Base-by-base conservation (phyloP, 192 early-diverging fungal genomes). In the Physocladia obscura region DNA sequence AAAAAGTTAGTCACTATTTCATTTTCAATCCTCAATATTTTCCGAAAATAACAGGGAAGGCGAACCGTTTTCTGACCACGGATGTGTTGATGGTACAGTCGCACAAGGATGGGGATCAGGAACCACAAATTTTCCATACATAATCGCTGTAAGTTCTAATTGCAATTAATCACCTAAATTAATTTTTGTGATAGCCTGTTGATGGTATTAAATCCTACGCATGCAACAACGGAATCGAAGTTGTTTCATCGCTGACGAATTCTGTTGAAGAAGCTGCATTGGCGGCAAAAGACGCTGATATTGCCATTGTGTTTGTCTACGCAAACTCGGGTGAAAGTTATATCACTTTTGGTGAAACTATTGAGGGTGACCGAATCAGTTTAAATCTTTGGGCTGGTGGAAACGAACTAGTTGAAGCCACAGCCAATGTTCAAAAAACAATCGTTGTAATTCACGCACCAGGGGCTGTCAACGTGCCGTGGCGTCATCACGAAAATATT, bases 281-380 rank as follows among this genome's bases (percentile, higher is more conserved):
- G 4, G 65, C 73, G 29, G 73, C 77, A 2, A 62, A 69, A 8
- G 37, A 11, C 19, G 57, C 59, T 30, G 70, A 52, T 24, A n/a
- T 64, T n/a, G 29, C 60, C 19, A 59, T 72, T 32, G 70, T 72
- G 21, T 72, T 62, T 32, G 70, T 38, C 17, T 63, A 72, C 61
- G 61, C 70, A 8, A 56, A 64, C 37, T 72, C 79, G 17, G 82
- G 82, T 35, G 82, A 83, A 55, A 75, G 24, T 13, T 82, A 76
- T 70, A 62, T 83, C 22, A 68, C 72, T 4, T n/a, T 44, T 44
- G n/a, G 8, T 8, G n/a, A 44, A 13, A 82, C 69, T 44, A 76
- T 84, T 44, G 83, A 89, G 27, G 88, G 88, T 19, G 88, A 89
- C 58, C 67, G 88, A 15, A 80, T 81, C 24, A 52, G 85, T 51